Evolutionary conservation across 805 yeast genomes (phyloP).

Genomic region (Suhomyces kilbournensis): DNA sequence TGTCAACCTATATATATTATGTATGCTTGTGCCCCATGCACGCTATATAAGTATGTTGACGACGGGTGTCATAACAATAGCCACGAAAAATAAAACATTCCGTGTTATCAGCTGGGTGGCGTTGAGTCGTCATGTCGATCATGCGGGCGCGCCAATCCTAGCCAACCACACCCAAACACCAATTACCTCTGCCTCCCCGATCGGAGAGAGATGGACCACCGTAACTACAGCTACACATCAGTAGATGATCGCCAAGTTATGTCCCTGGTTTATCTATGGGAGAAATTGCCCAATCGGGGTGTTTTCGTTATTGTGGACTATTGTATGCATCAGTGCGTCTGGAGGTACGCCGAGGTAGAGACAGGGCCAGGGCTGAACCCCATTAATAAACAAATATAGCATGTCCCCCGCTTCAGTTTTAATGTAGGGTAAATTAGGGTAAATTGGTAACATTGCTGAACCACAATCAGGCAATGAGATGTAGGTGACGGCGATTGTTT

Average conservation of each 20-base stretch:
- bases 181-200: no score
- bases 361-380: background rate
- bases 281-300: background rate
- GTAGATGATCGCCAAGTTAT: no score
- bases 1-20: background rate
- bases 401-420: no score
- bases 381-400: no score
- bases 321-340: background rate
- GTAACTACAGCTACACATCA: background rate
- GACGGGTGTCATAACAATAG: background rate
- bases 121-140: background rate
- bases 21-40: background rate
- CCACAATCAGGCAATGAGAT: background rate
- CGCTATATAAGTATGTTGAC: background rate
- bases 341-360: background rate
- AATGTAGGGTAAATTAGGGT: no score
- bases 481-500: no score
- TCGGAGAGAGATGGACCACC: no score
- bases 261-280: background rate
- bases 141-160: background rate
- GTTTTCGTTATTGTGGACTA: background rate
- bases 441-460: background rate
- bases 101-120: background rate
- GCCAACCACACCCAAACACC: no score
- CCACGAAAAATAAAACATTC: background rate